Base-by-base conservation (phyloP, 2,329 filamentous ascomycete species). In the Fusarium falciforme region DNA sequence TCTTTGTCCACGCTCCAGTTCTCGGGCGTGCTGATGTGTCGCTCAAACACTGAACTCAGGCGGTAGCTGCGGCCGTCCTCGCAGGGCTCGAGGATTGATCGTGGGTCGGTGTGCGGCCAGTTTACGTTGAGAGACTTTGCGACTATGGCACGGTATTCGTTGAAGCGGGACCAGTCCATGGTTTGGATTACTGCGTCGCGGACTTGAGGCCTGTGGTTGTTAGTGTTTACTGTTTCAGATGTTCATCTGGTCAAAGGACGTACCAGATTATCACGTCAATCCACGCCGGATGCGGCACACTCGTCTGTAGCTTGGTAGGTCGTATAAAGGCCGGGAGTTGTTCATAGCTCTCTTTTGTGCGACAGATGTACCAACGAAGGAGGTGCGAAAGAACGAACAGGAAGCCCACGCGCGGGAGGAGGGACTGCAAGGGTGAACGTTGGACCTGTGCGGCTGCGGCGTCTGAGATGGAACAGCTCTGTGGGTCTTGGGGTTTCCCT, bases 271-370 rank as follows among this genome's bases (percentile, higher is more conserved):
- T 70, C 6, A 72, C 65, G 57, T 78, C 76, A 38, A 78, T 71
- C 78, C 78, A 79, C 2, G 74, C 67, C 1, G 78, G 77, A 54
- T 79, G 77, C 1, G 77, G 73, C 2, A 77, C 70, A 7, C 69
- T 78, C 10, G 67, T 60, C 42, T 79, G 78, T 9, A 78, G 69
- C 11, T 72, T 66, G 1, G 76, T 79, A 6, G 77, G 77, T 17
- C 66, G 58, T 25, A 79, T 61, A 47, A 72, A 78, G 1, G 49
- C 70, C 5, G 77, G 77, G 16, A 79, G 72, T 36, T 71, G 67
- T 5, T 74, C 70, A 71, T 79, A 79, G 47, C 64, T 77, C 38
- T 74, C 67, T 59, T 75, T 70, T 40, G 73, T 74, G 29, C 72
- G 74, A 54, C 75, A 78, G 11, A 76, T 64, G 29, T 77, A 76